A percentile compares a stretch with the other conserved stretches of the same genome.
phyloP scores from a whole-genome alignment of 2,329 filamentous ascomycete species.

The Chrysoporthe deuterocubensis region DNA sequence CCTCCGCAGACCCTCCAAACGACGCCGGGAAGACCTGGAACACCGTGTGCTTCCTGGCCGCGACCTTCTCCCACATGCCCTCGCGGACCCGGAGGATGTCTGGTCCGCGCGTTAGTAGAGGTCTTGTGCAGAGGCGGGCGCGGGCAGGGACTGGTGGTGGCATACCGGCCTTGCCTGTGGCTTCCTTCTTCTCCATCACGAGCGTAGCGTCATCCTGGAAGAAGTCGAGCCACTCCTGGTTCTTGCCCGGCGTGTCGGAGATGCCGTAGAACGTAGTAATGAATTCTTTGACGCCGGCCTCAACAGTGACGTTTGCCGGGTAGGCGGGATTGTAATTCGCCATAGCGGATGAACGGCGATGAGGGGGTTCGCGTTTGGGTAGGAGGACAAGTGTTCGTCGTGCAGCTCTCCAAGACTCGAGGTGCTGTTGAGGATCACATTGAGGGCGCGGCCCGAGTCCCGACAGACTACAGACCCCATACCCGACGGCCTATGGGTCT shows the following conservation, averaged over 20 bases:
- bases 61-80: slow-evolving; percentile 49
- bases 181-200: slow-evolving; percentile 46
- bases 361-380: background rate
- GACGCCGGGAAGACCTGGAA: slow-evolving; percentile 47
- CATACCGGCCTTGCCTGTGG: slow-evolving; percentile 36
- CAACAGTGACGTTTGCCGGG: slow-evolving; percentile 33
- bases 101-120: slow-evolving; percentile 30
- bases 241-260: slow-evolving; percentile 47
- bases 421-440: background rate
- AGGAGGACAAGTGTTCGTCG: background rate
- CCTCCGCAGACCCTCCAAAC: slow-evolving; percentile 34
- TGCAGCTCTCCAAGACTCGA: background rate
- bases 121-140: background rate
- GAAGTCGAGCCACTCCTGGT: slow-evolving; percentile 48
- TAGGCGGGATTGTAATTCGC: slow-evolving; percentile 35
- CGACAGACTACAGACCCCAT: background rate
- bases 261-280: slow-evolving; percentile 49
- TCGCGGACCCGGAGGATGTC: slow-evolving; percentile 46
- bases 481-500: slow-evolving; percentile 7
- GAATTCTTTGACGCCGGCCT: slow-evolving; percentile 38
- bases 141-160: background rate
- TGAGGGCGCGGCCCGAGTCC: slow-evolving; percentile 10
- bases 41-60: slow-evolving; percentile 46
- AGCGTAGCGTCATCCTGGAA: slow-evolving; percentile 49
- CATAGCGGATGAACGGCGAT: slow-evolving; percentile 8